Evolutionary conservation across 2,329 filamentous ascomycete species (phyloP), one percentile per base, ranked within the genome.

Genomic region (Polytolypa hystricis): DNA sequence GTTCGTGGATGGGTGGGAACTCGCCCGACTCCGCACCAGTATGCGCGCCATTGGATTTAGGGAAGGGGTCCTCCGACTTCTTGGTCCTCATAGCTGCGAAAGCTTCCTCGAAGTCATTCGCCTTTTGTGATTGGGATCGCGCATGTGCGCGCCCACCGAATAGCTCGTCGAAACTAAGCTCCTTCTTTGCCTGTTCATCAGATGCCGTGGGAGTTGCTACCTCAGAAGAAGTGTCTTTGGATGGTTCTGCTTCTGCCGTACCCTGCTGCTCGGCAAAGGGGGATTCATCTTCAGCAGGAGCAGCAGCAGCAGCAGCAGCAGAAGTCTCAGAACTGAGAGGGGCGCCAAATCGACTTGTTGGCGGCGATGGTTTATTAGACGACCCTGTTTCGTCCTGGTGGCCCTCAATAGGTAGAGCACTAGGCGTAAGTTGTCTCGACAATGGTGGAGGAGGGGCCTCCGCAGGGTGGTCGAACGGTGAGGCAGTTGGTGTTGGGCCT

Each of bases 1-100:
- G 64, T 55, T 89, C 84, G n/a, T 81, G 79, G 42, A 96, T 94
- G 1, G 89, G 91, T 20, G 91, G 91, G 54, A 96, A 96, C 55
- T 96, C 91, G 15, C 76, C 71, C 52, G 78, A 37, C 8, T 43
- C 38, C 19, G 52, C 37, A 17, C 45, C 47, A 14, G 49, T 37
- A n/a, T 47, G 35, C 23, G 47, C 47, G 21, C 54, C 57, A 38
- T 52, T 54, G 8, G 50, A 19, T 14, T 53, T 49, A 9, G 41
- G 55, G 35, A 59, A 60, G 4, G 33, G 35, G 10, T 23, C 30
- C n/a, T 33, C 37, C 3, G 43, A 64, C 66, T 37, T 67, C 57
- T 27, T 64, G 64, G 29, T 69, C 42, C 58, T 60, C 56, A 66
- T 61, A 17, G 51, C 45, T 19, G 64, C 63, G 46, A 67, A 66